Percentiles rank a stretch among this genome's conserved stretches.
Evolutionary conservation across 225 moss, liverwort and hornwort genomes (phyloP).

Genomic region (Asterella californica): DNA sequence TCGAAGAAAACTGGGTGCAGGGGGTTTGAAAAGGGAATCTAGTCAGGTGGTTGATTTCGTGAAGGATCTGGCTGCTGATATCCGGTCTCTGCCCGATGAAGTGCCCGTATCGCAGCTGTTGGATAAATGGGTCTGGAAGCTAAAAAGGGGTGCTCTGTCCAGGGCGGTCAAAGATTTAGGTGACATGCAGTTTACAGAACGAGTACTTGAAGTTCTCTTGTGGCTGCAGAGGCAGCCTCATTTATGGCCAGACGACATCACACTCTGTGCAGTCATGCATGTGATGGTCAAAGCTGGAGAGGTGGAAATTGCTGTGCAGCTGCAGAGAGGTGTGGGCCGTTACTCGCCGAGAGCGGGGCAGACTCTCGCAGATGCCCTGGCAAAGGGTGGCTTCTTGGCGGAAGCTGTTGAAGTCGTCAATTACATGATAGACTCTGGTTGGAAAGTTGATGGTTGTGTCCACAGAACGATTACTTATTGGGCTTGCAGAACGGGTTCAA

Average conservation of each 20-base stretch:
- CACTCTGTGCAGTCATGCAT: slow-evolving; percentile 41
- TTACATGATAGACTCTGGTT: slow-evolving; percentile 35
- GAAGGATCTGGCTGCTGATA: slow-evolving; percentile 44
- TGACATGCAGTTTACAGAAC: slow-evolving; percentile 29
- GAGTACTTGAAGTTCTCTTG: slow-evolving; percentile 53
- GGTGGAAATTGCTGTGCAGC: slow-evolving; percentile 46
- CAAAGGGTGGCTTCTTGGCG: slow-evolving; percentile 43
- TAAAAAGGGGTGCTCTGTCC: slow-evolving; percentile 38
- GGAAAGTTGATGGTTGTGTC: slow-evolving; percentile 38
- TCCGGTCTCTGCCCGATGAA: slow-evolving; percentile 44
- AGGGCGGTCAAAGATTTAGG: slow-evolving; percentile 54
- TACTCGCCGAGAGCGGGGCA: slow-evolving; percentile 38
- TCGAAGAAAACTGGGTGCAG: slow-evolving; percentile 32
- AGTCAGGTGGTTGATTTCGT: slow-evolving; percentile 11
- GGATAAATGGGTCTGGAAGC: slow-evolving; percentile 49
- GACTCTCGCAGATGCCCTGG: slow-evolving; percentile 41
- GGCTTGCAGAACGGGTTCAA: slow-evolving; percentile 51
- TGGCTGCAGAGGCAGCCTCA: slow-evolving; percentile 59
- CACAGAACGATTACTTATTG: slow-evolving; percentile 52
- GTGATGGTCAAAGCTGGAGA: slow-evolving; percentile 50
- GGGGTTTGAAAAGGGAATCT: slow-evolving; percentile 18
- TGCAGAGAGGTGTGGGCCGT: slow-evolving; percentile 41
- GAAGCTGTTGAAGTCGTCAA: slow-evolving; percentile 47
- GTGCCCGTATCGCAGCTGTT: slow-evolving; percentile 50
- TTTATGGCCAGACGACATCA: slow-evolving; percentile 54